Evolutionary conservation across 352 stramenopile genomes (phyloP), one percentile per base, ranked within the genome.

Genomic region (Pythium myriotylum): DNA sequence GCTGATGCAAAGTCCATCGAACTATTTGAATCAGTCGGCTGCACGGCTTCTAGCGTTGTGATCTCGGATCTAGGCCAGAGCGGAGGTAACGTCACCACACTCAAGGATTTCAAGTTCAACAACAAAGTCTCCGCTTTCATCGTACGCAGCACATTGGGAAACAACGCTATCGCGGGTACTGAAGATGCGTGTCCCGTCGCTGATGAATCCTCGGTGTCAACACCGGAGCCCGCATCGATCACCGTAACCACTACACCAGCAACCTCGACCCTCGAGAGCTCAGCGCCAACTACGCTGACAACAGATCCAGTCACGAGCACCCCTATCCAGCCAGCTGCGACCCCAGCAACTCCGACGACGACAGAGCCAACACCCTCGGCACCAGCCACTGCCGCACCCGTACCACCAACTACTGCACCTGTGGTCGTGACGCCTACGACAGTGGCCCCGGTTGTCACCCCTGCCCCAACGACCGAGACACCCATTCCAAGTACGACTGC

Each of bases 91-190:
- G 52, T 59, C 22, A 20, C 52, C 20, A 35, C 39, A 19, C 52
- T 59, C 10, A 42, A 43, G 22, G 37, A 50, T 39, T 26, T 24
- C 52, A 47, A 49, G 4, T 59, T 59, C 24, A 50, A 47, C 35
- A 47, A 59, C 52, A 41, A 41, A 12, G n/a, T 47, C 50, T 57
- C 50, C 19, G 43, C 50, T 3, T 57, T 57, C 22, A 47, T 57
- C 20, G 50, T 57, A 14, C 50, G 51, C 17, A 58, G 33, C 35
- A 39, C 20, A 22, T 24, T 20, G 8, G 50, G 33, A 3, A 19
- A 16, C 29, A 23, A 37, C n/a, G 47, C 29, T 19, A 48, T 58
- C 33, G 14, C 16, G 7, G 37, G 4, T 35, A 20, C 43, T 4
- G 35, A 58, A 22, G 24, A 43, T 35, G 50, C 33, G 20, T 58